Evolutionary conservation across 805 yeast genomes (phyloP), one percentile per base, ranked within the genome.

Genomic region (Candida ipomoeae): DNA sequence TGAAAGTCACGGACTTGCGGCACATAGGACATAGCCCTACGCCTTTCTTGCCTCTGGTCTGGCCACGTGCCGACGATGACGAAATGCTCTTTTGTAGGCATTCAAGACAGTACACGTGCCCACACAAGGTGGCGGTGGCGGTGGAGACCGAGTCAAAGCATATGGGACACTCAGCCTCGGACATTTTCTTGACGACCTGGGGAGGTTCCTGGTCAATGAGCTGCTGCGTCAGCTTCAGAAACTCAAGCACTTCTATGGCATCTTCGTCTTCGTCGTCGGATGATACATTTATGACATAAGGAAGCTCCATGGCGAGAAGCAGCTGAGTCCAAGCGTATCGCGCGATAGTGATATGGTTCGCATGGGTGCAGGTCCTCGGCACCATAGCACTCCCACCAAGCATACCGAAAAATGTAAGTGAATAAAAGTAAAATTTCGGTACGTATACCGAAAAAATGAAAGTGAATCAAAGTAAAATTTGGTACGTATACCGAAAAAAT

Each of bases 11-110:
- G 40, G 56, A 50, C 53, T 73, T 66, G 35, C 78, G 59, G 54
- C 78, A 73, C 56, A 73, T 61, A 5, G 78, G 78, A 59, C 78
- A 73, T 14, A 71, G 60, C 0, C 78, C 78, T 3, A 63, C 63
- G 6, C 78, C 78, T 44, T 62, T 58, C 36, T 60, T 59, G 3
- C 73, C 71, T 17, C 67, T 54, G 5, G 66, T 67, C 53, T 73
- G 78, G 7, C 78, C 78, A 11, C 77, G 59, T 20, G 78, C 77
- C 43, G 64, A 61, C 1, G 75, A 70, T 35, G 72, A 62, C 5
- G 75, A 57, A 2, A 73, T 58, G 53, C 75, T 67, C 50, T 67
- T 70, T 56, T 68, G 76, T 15, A 73, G 63, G 53, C 78, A 73
- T 35, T 70, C 75, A 8, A 73, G 56, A 49, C 78, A 73, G 56